Base-by-base conservation (phyloP, 306 rosid species). In the Quercus cerris region DNA sequence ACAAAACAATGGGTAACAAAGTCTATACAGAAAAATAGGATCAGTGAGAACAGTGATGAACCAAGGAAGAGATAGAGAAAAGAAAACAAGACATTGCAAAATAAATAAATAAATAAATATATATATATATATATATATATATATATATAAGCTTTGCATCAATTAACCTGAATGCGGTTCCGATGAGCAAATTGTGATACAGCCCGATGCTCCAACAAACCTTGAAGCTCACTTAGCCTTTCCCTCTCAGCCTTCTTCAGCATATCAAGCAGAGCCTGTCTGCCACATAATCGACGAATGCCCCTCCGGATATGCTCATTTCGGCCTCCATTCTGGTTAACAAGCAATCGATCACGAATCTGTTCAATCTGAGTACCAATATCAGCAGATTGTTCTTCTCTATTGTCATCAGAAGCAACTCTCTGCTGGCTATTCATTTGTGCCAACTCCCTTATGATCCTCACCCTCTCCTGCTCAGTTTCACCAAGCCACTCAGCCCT, bases 251-350 rank as follows among this genome's bases (percentile, higher is more conserved):
- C 89, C 85, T 82, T 93, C 88, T 88, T 93, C 28, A 93, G 80
- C 97, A 96, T 96, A 86, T 93, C 99, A 81, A 96, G 93, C 82
- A 96, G 75, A 72, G 89, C 90, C 82, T 96, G 99, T 56, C 99
- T 89, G 67, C 99, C 99, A 81, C 94, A 83, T 86, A 93, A 78
- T 83, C 81, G 90, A 19, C 97, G 94, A 57, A 91, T 83, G 54
- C 98, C 93, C 85, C 91, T 93, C 77, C 93, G 86, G 35, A 69
- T 41, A 82, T 75, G 97, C 80, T 86, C 93, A 77, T 73, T 70
- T 76, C 84, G 85, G 49, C 94, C 91, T 80, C 82, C 98, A 73
- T 31, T 88, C 91, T 88, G 97, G 83, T 87, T 87, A 83, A 83
- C 87, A 75, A 84, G 81, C 57, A 85, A 79, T 61, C 94, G 90